Evolutionary conservation across 2,329 filamentous ascomycete genomes (phyloP), one percentile per base, ranked within the genome.

Genomic region (Didymellaceae sp.): DNA sequence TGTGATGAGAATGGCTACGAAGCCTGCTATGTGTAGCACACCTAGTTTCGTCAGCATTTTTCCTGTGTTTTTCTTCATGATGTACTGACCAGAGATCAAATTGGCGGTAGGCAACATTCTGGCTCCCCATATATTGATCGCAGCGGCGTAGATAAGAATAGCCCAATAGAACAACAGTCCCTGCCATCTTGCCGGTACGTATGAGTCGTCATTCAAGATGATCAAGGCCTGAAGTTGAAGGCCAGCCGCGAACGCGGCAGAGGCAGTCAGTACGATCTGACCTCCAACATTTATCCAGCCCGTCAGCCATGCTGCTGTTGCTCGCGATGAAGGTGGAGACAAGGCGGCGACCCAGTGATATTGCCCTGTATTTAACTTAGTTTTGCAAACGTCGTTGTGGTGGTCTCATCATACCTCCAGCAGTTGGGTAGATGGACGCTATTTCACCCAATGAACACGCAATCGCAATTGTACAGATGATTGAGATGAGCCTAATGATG

Each of bases 351-450:
- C 75, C 77, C 76, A 79, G 59, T 78, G 75, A 33, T 79, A 78
- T 62, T 78, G 77, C 7, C 76, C 75, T 75, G 33, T 11, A 18
- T 26, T 9, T 22, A 13, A n/a, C n/a, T n/a, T n/a, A n/a, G n/a
- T n/a, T n/a, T n/a, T n/a, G 13, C 4, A 14, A 6, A 16, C 5
- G 6, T 6, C 14, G 14, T 43, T 21, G 6, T 4, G 49, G 20
- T 28, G 37, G n/a, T 18, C 22, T 20, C 6, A 88, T 32, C 88
- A 39, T 85, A 54, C 54, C 62, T 68, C 86, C 86, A 33, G 85
- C 85, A 6, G 86, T 89, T n/a, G 87, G 87, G 62, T 87, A 89
- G 24, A 88, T 83, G 55, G 83, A 86, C 45, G 86, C 88, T 63
- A 90, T 87, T 74, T 90, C 87, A 54, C 84, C 84, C 14, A 89